Percentiles rank a stretch among this genome's conserved stretches.
phyloP scores from a whole-genome alignment of 495 filamentous ascomycete genomes.

The Aspergillus indologenus region DNA sequence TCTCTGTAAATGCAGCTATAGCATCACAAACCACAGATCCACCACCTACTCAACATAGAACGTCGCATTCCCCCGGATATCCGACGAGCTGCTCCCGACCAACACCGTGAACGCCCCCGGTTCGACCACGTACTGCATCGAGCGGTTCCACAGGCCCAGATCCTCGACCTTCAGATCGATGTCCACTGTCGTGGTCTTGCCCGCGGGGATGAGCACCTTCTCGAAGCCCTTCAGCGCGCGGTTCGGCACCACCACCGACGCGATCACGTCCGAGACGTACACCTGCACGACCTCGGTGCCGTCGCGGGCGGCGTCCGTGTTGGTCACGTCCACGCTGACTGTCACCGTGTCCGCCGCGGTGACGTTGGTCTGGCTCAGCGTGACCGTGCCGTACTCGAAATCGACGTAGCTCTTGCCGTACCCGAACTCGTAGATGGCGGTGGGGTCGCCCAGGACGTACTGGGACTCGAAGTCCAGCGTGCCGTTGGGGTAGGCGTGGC shows the following conservation, averaged over 20 bases:
- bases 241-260: constrained; percentile 63
- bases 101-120: constrained; percentile 59
- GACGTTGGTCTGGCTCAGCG: constrained; percentile 42
- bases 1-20: background rate
- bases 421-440: constrained; percentile 64
- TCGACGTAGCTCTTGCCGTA: constrained; percentile 65
- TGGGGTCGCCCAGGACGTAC: constrained; percentile 59
- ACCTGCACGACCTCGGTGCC: constrained; percentile 68
- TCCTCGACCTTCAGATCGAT: constrained; percentile 51
- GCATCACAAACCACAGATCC: background rate
- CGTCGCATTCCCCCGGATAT: constrained; percentile 54
- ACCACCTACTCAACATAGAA: constrained; percentile 42
- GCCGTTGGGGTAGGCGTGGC: constrained; percentile 49
- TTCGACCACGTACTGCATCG: constrained; percentile 67
- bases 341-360: constrained; percentile 42
- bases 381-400: constrained; percentile 53
- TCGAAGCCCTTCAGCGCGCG: constrained; percentile 64
- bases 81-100: constrained; percentile 54
- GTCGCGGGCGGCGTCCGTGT: constrained; percentile 52
- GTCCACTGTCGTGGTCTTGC: constrained; percentile 53
- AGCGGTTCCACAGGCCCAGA: constrained; percentile 58
- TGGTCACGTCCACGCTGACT: constrained; percentile 53
- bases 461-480: constrained; percentile 61
- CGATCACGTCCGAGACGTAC: constrained; percentile 59
- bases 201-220: constrained; percentile 61